Percentiles rank a stretch among this genome's conserved stretches.
Evolutionary conservation across 2,329 filamentous ascomycete species (phyloP).

Genomic region (Exophiala aquamarina): DNA sequence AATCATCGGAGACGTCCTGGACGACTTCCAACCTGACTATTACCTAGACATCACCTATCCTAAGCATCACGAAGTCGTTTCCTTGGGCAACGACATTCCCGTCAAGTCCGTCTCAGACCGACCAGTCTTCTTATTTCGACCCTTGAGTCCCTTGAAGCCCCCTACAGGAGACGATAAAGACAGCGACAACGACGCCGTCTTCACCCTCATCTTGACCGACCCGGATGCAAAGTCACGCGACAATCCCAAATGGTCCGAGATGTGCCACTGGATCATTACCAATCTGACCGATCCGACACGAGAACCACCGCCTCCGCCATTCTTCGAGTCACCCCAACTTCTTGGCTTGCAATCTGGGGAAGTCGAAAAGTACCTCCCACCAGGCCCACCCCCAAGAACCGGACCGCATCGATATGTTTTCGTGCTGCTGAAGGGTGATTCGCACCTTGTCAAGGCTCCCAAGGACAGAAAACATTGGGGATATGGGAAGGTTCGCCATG

Average conservation of each 20-base stretch:
- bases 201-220: constrained; percentile 56
- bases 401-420: constrained; percentile 61
- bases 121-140: constrained; percentile 43
- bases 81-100: constrained; percentile 56
- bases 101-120: constrained; percentile 42
- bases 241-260: constrained; percentile 56
- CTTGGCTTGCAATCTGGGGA: constrained; percentile 32
- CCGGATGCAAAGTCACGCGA: constrained; percentile 58
- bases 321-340: constrained; percentile 1
- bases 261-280: constrained; percentile 55
- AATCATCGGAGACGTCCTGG: constrained; percentile 49
- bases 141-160: constrained; percentile 27
- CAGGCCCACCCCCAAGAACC: constrained; percentile 55
- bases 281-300: constrained; percentile 27
- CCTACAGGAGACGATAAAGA: constrained; percentile 28
- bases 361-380: constrained; percentile 53
- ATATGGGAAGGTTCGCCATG: constrained; percentile 48
- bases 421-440: constrained; percentile 46
- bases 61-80: constrained; percentile 42
- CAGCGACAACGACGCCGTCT: constrained; percentile 25
- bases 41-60: constrained; percentile 52
- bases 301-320: constrained; percentile 8
- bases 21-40: constrained; percentile 58
- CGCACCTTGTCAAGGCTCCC: constrained; percentile 45
- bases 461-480: constrained; percentile 52